These are phyloP conservation scores for Daldinia loculata DNA, from an alignment of 495 filamentous ascomycete species.

Conservation along the genomic window DNA sequence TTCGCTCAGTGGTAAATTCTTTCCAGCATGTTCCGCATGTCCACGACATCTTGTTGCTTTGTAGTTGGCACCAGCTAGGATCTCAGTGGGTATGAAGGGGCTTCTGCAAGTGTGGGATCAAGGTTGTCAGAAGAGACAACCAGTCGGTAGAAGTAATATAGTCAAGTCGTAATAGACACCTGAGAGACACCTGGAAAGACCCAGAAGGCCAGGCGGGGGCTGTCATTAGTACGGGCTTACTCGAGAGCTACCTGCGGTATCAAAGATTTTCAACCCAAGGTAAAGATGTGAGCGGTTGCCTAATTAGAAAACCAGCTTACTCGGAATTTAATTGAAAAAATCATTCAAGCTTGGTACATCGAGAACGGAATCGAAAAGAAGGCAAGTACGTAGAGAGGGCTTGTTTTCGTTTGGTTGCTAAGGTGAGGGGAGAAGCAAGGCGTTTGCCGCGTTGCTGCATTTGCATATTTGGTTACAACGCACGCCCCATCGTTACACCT, in stretches of 20 bases:
- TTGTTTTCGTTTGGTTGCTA: neutral
- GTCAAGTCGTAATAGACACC: neutral
- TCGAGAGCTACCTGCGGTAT: too few species aligned
- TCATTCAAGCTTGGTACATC: too few species aligned
- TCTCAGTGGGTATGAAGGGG: neutral
- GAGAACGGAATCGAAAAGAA: too few species aligned
- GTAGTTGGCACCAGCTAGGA: neutral
- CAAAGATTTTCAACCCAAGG: too few species aligned
- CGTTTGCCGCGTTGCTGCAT: neutral
- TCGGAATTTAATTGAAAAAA: too few species aligned
- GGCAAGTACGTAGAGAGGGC: neutral
- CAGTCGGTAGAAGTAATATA: neutral
- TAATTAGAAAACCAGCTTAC: too few species aligned
- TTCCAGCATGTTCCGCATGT: conserved; percentile 40
- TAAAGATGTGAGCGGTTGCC: too few species aligned
- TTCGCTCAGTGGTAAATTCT: conserved; percentile 18
- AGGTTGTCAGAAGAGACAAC: neutral
- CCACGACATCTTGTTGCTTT: neutral
- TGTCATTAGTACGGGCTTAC: too few species aligned
- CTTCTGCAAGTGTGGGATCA: neutral
- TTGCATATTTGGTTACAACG: neutral
- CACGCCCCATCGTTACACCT: neutral
- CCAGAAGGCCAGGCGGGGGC: too few species aligned
- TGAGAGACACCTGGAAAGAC: neutral
- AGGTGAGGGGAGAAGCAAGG: neutral